A percentile compares a stretch with the other conserved stretches of the same genome.
Conservation (phyloP, 768 basidiomycete species). For the Collybia sp. region DNA sequence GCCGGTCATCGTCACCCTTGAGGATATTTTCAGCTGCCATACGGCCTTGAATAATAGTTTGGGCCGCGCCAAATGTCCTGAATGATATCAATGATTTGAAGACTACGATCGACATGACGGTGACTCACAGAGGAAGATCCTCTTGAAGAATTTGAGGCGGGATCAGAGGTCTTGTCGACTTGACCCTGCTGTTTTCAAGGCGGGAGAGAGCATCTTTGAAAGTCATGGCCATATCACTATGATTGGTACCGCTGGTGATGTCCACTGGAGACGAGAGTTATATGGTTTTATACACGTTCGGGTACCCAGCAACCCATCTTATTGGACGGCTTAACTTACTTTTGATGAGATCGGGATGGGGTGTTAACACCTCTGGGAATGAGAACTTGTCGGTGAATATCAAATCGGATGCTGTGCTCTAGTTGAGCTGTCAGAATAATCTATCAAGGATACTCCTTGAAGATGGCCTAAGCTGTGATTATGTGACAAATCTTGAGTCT, state of each 20-base stretch:
- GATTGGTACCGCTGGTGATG: conserved; percentile 14
- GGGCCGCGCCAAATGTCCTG: conserved; percentile 75
- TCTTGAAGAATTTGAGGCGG: conserved; percentile 94
- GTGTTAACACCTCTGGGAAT: neutral
- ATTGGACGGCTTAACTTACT: conserved; percentile 4
- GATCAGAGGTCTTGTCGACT: conserved; percentile 81
- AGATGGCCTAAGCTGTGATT: too few relatives aligned
- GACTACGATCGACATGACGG: conserved; percentile 1
- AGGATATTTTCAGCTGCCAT: conserved; percentile 74
- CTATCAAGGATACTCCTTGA: too few relatives aligned
- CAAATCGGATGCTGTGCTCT: too few relatives aligned
- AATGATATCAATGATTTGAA: conserved; percentile 3
- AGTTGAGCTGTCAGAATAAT: too few relatives aligned
- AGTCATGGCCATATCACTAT: conserved; percentile 57
- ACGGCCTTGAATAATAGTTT: conserved; percentile 88
- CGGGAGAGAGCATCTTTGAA: conserved; percentile 76
- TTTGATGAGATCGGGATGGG: neutral
- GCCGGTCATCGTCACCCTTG: conserved; percentile 84
- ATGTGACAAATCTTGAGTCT: too few relatives aligned
- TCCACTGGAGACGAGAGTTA: conserved; percentile 26
- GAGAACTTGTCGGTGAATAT: too few relatives aligned
- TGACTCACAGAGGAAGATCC: conserved; percentile 78
- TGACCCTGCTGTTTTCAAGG: conserved; percentile 86
- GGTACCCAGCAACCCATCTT: neutral
- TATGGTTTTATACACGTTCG: neutral